phyloP scores from a whole-genome alignment of 23 red algal genomes.

The Gracilaria domingensis region DNA sequence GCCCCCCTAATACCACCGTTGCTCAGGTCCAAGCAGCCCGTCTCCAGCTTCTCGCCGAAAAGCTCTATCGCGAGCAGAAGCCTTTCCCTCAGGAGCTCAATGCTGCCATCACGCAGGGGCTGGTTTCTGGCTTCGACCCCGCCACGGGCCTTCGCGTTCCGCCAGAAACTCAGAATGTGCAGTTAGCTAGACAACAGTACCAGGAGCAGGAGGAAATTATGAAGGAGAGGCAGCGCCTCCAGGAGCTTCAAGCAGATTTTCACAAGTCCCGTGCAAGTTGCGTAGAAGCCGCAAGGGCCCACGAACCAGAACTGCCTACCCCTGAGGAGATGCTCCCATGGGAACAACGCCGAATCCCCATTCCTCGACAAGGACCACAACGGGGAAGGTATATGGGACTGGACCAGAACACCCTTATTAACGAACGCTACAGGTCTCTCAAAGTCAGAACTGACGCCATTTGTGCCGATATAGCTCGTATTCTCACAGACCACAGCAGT shows the following conservation, averaged over 20 bases:
- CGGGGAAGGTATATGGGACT: slow-evolving; percentile 27
- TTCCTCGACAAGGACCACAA: not conserved
- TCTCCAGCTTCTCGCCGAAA: slow-evolving; percentile 72
- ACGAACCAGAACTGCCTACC: slow-evolving; percentile 40
- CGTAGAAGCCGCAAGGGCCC: slow-evolving; percentile 25
- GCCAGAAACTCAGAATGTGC: slow-evolving; percentile 48
- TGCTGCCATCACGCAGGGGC: slow-evolving; percentile 69
- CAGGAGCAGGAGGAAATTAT: slow-evolving; percentile 47
- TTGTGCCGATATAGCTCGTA: slow-evolving; percentile 7
- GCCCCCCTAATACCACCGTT: slow-evolving; percentile 58
- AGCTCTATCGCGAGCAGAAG: slow-evolving; percentile 57
- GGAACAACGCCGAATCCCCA: slow-evolving; percentile 45
- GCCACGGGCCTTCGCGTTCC: slow-evolving; percentile 49
- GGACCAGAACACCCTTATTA: slow-evolving; percentile 39
- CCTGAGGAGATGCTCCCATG: slow-evolving; percentile 67
- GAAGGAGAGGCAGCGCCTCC: slow-evolving; percentile 41
- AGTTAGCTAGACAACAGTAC: slow-evolving; percentile 37
- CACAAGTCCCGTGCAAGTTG: slow-evolving; percentile 33
- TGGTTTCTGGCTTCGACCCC: slow-evolving; percentile 78
- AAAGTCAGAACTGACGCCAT: slow-evolving; percentile 47
- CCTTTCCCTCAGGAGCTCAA: slow-evolving; percentile 70
- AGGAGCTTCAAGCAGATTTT: slow-evolving; percentile 65
- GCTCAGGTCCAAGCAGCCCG: slow-evolving; percentile 83
- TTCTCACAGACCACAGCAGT: slow-evolving; percentile 38
- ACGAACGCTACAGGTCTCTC: slow-evolving; percentile 48